These are phyloP conservation scores for Didymella lethalis DNA, from an alignment of 2,329 filamentous ascomycete genomes.

Conservation along the genomic window DNA sequence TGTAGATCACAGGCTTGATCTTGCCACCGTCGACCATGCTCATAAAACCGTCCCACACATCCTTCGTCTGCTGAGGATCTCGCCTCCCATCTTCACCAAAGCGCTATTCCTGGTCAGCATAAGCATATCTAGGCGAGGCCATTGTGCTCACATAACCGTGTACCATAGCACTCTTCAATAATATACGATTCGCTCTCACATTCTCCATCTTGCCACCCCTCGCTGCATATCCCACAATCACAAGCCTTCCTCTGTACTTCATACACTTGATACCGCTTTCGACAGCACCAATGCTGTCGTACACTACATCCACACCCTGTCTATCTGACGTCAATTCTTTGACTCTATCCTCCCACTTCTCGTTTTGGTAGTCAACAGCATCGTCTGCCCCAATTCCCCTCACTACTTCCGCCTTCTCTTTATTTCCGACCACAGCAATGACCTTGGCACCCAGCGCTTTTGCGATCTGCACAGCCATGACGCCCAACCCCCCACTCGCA, in stretches of 20 bases:
- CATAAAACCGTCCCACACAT: slow-evolving; percentile 62
- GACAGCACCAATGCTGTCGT: slow-evolving; percentile 66
- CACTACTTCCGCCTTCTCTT: slow-evolving; percentile 56
- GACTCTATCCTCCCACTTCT: slow-evolving; percentile 62
- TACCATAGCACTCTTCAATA: slow-evolving; percentile 37
- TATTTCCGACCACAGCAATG: slow-evolving; percentile 61
- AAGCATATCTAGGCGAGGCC: background rate
- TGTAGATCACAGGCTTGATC: slow-evolving; percentile 62
- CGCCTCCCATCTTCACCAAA: slow-evolving; percentile 65
- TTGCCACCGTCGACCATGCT: slow-evolving; percentile 57
- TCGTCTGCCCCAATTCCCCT: slow-evolving; percentile 52
- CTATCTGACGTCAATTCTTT: slow-evolving; percentile 56
- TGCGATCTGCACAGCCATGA: slow-evolving; percentile 65
- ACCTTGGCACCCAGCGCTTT: slow-evolving; percentile 62
- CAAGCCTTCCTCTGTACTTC: slow-evolving; percentile 61
- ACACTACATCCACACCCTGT: slow-evolving; percentile 64
- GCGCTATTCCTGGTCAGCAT: slow-evolving; percentile 47
- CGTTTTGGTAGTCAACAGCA: slow-evolving; percentile 54
- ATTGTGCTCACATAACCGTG: slow-evolving; percentile 34
- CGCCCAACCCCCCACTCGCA: slow-evolving; percentile 63
- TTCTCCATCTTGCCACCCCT: slow-evolving; percentile 61
- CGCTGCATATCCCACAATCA: slow-evolving; percentile 67
- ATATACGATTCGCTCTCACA: slow-evolving; percentile 32
- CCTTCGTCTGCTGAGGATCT: slow-evolving; percentile 56
- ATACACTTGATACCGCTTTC: slow-evolving; percentile 63